Percentiles rank a stretch among this genome's conserved stretches.
phyloP scores from a whole-genome alignment of 768 basidiomycete species.

The Mycena galericulata region DNA sequence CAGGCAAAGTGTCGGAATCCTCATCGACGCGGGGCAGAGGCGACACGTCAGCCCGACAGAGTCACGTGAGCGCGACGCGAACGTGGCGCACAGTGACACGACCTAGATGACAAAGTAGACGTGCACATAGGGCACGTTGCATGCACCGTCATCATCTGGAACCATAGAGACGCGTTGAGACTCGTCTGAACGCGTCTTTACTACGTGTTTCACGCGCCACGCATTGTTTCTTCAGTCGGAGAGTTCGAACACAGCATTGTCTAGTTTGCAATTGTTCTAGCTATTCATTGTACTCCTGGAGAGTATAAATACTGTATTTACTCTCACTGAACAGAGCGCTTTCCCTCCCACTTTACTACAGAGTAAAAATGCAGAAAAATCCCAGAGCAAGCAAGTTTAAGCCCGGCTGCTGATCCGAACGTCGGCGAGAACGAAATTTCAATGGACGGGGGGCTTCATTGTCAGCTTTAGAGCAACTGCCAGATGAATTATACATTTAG shows the following conservation, averaged over 20 bases:
- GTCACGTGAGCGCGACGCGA: conserved; percentile 16
- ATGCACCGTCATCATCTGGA: not conserved
- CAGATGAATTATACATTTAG: too few relatives aligned
- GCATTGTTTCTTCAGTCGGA: not conserved
- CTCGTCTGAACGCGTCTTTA: not conserved
- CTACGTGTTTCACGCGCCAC: conserved; percentile 3
- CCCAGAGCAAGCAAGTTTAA: too few relatives aligned
- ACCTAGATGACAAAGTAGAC: not conserved
- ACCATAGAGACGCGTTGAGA: conserved; percentile 5
- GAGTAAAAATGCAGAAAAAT: too few relatives aligned
- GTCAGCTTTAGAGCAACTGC: too few relatives aligned
- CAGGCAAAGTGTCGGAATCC: conserved; percentile 1
- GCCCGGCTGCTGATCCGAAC: too few relatives aligned
- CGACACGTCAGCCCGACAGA: conserved; percentile 1
- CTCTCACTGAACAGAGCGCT: not conserved
- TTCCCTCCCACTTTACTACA: not conserved
- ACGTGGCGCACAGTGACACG: too few relatives aligned
- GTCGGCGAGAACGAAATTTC: too few relatives aligned
- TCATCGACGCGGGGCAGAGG: not conserved
- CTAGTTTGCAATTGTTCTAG: not conserved
- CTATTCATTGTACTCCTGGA: not conserved
- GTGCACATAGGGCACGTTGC: not conserved
- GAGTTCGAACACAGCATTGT: not conserved
- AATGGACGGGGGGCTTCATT: too few relatives aligned
- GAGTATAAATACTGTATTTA: conserved; percentile 4